Base-by-base conservation (phyloP, 306 rosid genomes). In the Lotus japonicus region DNA sequence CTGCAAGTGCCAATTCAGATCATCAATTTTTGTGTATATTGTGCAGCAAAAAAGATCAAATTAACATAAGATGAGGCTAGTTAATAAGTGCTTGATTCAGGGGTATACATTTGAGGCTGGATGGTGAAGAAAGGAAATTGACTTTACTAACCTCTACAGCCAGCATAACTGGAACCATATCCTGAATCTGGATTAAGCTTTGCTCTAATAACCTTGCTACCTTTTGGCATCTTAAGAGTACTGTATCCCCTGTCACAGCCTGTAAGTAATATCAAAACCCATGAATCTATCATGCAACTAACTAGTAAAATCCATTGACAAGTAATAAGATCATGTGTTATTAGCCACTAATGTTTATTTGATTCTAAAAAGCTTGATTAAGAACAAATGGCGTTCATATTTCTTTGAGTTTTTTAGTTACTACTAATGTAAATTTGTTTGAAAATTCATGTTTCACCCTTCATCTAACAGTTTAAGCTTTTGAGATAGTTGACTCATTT, bases 211-310 rank as follows among this genome's bases (percentile, higher is more conserved):
- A 76, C 14, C 59, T 75, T 79, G 68, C 87, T 68, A 83, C 75
- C 35, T 60, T 87, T 50, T 70, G 75, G 85, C 75, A 88, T 80
- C 92, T 88, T 67, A 62, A 58, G 69, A 87, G 77, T 19, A 88
- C 61, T 33, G 15, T 54, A 43, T 85, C 89, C 68, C 95, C 91
- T 1, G 97, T 95, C 60, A 79, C 3, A 51, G 88, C 95, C 99
- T 95, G 86, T 76, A 78, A 85, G 69, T 31, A 70, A 58, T 69
- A 36, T 56, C 44, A 13, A 73, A 50, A 45, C 16, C 17, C 18
- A 68, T 43, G 0, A 73, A 68, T 67, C 36, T 33, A 58, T 63
- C 36, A 49, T 62, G 66, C 51, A 72, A 23, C 45, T 48, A 26
- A 54, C 63, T 39, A 61, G 18, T 45, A 64, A 51, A 55, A 71